Conservation (phyloP, 1,284 basidiomycete species). For the Ceratobasidium theobromae region DNA sequence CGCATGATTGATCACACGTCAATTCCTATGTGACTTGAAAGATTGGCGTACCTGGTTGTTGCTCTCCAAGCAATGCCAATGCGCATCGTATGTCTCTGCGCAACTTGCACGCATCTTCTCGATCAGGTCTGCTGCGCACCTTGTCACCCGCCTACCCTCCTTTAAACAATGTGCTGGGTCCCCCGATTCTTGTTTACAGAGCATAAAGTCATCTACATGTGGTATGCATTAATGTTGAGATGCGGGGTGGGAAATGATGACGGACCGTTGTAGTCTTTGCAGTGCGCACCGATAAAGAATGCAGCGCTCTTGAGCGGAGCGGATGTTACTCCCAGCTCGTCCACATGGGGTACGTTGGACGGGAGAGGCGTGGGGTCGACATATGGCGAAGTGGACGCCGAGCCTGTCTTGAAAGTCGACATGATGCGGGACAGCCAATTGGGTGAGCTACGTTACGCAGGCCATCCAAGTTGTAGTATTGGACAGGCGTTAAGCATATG, state of each 20-base stretch:
- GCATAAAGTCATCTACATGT: constrained; percentile 93
- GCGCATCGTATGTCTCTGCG: constrained; percentile 82
- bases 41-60: constrained; percentile 79
- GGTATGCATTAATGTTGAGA: not conserved
- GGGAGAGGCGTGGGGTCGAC: constrained; percentile 75
- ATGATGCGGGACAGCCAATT: constrained; percentile 23
- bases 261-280: constrained; percentile 95
- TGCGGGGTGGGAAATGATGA: not conserved
- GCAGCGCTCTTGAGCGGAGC: constrained; percentile 95
- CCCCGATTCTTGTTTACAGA: constrained; percentile 91
- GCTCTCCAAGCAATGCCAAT: constrained; percentile 93
- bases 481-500: not conserved
- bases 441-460: constrained; percentile 10
- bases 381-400: constrained; percentile 48
- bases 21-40: constrained; percentile 8
- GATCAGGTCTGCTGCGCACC: constrained; percentile 95
- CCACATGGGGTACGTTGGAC: constrained; percentile 74
- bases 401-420: constrained; percentile 24
- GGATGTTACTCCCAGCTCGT: constrained; percentile 89
- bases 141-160: constrained; percentile 94
- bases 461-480: not conserved
- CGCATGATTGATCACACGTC: not conserved
- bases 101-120: constrained; percentile 93
- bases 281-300: constrained; percentile 96
- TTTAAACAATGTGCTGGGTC: constrained; percentile 93